Evolutionary conservation across 225 moss, liverwort and hornwort species (phyloP).

Genomic region (Anthoceros angustus): DNA sequence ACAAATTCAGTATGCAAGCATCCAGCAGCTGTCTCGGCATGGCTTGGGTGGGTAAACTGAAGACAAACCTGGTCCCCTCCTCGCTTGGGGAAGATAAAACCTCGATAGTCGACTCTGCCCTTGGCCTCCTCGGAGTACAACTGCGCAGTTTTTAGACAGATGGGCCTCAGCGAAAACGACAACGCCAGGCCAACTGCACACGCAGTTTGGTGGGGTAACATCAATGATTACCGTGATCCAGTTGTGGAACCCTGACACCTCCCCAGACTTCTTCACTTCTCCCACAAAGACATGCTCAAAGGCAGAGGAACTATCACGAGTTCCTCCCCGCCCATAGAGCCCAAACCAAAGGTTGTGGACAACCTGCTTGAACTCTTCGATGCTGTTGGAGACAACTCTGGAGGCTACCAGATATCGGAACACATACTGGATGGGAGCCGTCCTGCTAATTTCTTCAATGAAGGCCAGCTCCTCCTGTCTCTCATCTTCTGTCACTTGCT

Average conservation of each 20-base stretch:
- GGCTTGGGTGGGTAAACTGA: background rate
- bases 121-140: slow-evolving; percentile 83
- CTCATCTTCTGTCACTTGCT: slow-evolving; percentile 27
- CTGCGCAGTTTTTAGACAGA: slow-evolving; percentile 18
- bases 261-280: slow-evolving; percentile 49
- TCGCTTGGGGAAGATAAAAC: slow-evolving; percentile 72
- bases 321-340: slow-evolving; percentile 58
- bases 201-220: background rate
- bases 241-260: slow-evolving; percentile 92
- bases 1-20: background rate
- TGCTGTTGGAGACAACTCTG: slow-evolving; percentile 34
- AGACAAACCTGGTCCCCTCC: slow-evolving; percentile 37
- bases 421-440: slow-evolving; percentile 74
- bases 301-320: slow-evolving; percentile 61
- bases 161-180: background rate
- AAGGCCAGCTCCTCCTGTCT: slow-evolving; percentile 65
- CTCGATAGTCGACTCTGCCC: slow-evolving; percentile 66
- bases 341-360: slow-evolving; percentile 64
- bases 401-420: slow-evolving; percentile 49
- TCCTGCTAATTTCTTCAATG: slow-evolving; percentile 92
- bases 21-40: too few species aligned
- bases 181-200: background rate
- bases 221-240: slow-evolving; percentile 73
- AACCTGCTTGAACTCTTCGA: slow-evolving; percentile 58
- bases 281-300: slow-evolving; percentile 98